Conservation (phyloP, 192 early-diverging fungal genomes). For the Phycomyces blakesleeanus region DNA sequence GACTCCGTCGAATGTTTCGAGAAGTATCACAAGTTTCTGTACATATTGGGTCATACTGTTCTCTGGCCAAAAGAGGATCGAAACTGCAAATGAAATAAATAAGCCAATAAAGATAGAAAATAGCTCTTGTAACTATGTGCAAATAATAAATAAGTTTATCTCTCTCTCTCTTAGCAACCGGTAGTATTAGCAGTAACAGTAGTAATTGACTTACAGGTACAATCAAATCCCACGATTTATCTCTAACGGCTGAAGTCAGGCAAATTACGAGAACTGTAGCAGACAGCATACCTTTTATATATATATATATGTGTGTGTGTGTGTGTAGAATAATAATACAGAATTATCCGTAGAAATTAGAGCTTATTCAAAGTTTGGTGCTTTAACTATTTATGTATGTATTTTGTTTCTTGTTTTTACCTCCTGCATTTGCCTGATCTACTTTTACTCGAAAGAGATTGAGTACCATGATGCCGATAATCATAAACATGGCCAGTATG, state of each 20-base stretch:
- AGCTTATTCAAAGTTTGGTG: too few relatives aligned
- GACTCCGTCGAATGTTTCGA: conserved; percentile 19
- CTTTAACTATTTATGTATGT: background rate
- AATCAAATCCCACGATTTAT: conserved; percentile 6
- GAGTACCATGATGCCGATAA: conserved; percentile 20
- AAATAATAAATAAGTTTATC: background rate
- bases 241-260: conserved; percentile 14
- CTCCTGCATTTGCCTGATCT: conserved; percentile 33
- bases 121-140: conserved; percentile 18
- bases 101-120: conserved; percentile 17
- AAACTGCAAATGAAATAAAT: conserved; percentile 6
- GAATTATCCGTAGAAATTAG: too few relatives aligned
- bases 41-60: conserved; percentile 22
- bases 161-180: too few relatives aligned
- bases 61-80: conserved; percentile 23
- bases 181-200: background rate
- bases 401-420: conserved; percentile 8
- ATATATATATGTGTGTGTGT: too few relatives aligned
- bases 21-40: conserved; percentile 11
- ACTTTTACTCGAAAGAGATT: conserved; percentile 26
- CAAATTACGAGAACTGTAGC: conserved; percentile 30
- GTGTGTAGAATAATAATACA: too few relatives aligned
- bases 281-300: conserved; percentile 30
- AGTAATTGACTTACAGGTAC: conserved; percentile 13
- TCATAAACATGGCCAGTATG: conserved; percentile 18